Evolutionary conservation across 2,329 filamentous ascomycete genomes (phyloP).

Genomic region (Dactylellina parvicollis): DNA sequence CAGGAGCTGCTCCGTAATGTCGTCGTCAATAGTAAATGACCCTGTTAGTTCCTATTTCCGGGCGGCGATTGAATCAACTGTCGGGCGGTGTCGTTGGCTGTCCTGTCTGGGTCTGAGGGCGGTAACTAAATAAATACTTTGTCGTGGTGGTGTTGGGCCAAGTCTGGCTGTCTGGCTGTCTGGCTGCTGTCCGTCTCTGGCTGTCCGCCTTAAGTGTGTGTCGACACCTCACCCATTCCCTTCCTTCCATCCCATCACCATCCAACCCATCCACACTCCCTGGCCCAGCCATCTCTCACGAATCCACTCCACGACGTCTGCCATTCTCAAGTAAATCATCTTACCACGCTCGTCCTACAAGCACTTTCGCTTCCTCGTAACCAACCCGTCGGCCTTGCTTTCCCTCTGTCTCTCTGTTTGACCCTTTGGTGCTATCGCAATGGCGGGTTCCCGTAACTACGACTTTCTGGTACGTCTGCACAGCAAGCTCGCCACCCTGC

Average conservation of each 20-base stretch:
- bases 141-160: no score
- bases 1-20: conserved; percentile 8
- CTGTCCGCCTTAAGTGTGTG: no score
- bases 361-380: neutral
- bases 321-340: neutral
- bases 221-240: conserved; percentile 21
- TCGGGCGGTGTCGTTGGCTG: no score
- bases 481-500: conserved; percentile 48
- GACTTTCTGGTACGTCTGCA: conserved; percentile 84
- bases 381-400: neutral
- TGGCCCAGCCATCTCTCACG: conserved; percentile 5
- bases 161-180: neutral
- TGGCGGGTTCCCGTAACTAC: conserved; percentile 99
- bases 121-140: no score
- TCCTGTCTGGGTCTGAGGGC: no score
- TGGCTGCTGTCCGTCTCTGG: no score
- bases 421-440: conserved; percentile 61
- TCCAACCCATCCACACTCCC: conserved; percentile 8
- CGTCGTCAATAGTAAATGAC: no score
- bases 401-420: neutral
- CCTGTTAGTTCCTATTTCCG: no score
- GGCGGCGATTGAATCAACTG: no score
- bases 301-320: neutral
- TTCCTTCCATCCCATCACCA: neutral
- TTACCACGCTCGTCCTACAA: neutral